Evolutionary conservation across 768 basidiomycete genomes (phyloP).

Genomic region (Rossbeevera mucosa): DNA sequence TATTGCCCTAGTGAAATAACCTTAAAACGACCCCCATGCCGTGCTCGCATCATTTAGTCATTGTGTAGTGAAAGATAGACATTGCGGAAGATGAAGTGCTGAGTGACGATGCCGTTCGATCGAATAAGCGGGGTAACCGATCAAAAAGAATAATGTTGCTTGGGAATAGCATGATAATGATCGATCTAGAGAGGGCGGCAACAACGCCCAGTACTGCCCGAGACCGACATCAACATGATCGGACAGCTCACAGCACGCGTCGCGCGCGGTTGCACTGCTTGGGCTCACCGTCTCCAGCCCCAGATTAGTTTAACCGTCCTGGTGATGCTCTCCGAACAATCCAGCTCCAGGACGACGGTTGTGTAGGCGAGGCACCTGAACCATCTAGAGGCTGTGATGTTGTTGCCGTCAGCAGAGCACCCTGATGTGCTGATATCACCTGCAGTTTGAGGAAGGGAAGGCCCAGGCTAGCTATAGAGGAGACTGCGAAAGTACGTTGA

Average conservation of each 20-base stretch:
- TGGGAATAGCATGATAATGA: not conserved
- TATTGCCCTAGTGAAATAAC: not conserved
- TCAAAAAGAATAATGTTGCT: not conserved
- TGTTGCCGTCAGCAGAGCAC: conserved; percentile 22
- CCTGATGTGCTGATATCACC: conserved; percentile 40
- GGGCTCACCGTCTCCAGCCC: not conserved
- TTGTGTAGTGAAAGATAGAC: not conserved
- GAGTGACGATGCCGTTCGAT: not conserved
- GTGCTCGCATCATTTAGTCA: not conserved
- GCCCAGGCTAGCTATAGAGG: not conserved
- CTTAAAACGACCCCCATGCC: not conserved
- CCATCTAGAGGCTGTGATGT: conserved; percentile 35
- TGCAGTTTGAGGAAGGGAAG: conserved; percentile 24
- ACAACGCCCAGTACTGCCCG: not conserved
- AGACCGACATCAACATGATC: not conserved
- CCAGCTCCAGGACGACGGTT: conserved; percentile 31
- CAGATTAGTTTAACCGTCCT: conserved; percentile 1
- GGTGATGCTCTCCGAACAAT: conserved; percentile 20
- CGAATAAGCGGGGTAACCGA: not conserved
- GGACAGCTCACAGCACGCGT: not conserved
- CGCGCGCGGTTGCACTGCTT: not conserved
- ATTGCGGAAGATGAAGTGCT: not conserved
- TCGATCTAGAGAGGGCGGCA: not conserved
- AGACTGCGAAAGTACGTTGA: no score
- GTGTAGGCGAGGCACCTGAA: conserved; percentile 43